Conservation (phyloP, 371 early-diverging fungal genomes). For the Syncephalastrum sp. region DNA sequence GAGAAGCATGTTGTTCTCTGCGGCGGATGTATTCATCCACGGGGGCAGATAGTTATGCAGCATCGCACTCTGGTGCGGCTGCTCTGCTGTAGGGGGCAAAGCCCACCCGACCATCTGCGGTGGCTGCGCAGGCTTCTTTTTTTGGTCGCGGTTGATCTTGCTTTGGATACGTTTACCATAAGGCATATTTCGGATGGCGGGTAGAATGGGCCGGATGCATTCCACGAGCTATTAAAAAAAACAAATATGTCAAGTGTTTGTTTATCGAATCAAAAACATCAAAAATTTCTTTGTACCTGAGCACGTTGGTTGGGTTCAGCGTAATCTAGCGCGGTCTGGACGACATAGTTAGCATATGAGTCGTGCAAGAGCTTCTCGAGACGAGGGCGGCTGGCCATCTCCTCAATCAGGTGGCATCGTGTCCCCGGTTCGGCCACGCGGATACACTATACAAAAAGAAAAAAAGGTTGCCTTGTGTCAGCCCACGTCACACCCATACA, state of each 20-base stretch:
- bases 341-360: slow-evolving; percentile 90
- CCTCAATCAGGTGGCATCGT: slow-evolving; percentile 68
- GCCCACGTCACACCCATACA: too few species aligned
- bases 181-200: slow-evolving; percentile 79
- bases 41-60: slow-evolving; percentile 13
- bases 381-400: slow-evolving; percentile 63
- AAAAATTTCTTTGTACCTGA: slow-evolving; percentile 33
- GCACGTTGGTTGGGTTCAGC: slow-evolving; percentile 72
- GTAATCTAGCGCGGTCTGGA: slow-evolving; percentile 90
- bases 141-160: slow-evolving; percentile 69
- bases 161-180: slow-evolving; percentile 86
- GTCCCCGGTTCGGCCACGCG: slow-evolving; percentile 75
- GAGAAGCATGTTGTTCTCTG: slow-evolving; percentile 12
- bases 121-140: slow-evolving; percentile 13
- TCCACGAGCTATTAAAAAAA: slow-evolving; percentile 58
- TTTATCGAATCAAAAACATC: neutral
- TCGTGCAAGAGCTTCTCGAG: slow-evolving; percentile 81
- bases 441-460: slow-evolving; percentile 60
- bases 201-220: slow-evolving; percentile 75
- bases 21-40: slow-evolving; percentile 6
- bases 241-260: neutral
- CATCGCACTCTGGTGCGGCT: slow-evolving; percentile 6
- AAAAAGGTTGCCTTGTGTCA: too few species aligned
- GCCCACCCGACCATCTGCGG: neutral
- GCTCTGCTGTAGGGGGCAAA: neutral